These are phyloP conservation scores for Xylariaceae sp. DNA, from an alignment of 2,329 filamentous ascomycete genomes.

Conservation along the genomic window DNA sequence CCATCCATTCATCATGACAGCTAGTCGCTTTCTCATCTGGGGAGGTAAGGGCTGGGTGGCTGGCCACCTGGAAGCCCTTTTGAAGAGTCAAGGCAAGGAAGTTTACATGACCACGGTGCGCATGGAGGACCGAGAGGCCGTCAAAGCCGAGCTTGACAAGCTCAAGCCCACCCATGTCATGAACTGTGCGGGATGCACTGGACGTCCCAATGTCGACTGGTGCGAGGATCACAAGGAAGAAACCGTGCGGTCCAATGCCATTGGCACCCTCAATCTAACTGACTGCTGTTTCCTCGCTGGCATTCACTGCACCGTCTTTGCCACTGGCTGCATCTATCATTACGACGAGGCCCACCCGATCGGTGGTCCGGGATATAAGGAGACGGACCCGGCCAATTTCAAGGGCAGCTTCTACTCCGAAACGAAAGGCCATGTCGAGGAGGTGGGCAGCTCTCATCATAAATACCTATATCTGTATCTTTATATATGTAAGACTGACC, in stretches of 20 bases:
- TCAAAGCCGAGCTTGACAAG: constrained; percentile 61
- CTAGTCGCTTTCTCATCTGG: constrained; percentile 66
- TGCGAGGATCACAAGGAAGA: constrained; percentile 73
- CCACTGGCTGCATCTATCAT: constrained; percentile 72
- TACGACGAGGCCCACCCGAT: constrained; percentile 68
- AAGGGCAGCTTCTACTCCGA: constrained; percentile 71
- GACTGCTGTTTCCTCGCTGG: constrained; percentile 65
- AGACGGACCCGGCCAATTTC: constrained; percentile 70
- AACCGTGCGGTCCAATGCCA: constrained; percentile 71
- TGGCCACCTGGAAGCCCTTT: constrained; percentile 64
- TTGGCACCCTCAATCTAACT: constrained; percentile 68
- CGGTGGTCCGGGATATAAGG: constrained; percentile 64
- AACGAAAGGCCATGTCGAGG: constrained; percentile 70
- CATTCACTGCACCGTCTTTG: constrained; percentile 70
- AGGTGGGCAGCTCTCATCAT: constrained; percentile 49
- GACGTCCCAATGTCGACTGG: constrained; percentile 74
- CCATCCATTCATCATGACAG: constrained; percentile 39
- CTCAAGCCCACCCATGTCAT: constrained; percentile 71
- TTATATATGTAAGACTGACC: constrained; percentile 9
- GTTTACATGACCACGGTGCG: constrained; percentile 66
- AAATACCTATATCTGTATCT: neutral
- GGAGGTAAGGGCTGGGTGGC: constrained; percentile 69
- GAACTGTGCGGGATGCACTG: constrained; percentile 71
- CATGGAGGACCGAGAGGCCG: constrained; percentile 68
- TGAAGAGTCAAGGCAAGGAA: constrained; percentile 66